Base-by-base conservation (phyloP, 257 asterid species). In the Scutellaria galericulata region DNA sequence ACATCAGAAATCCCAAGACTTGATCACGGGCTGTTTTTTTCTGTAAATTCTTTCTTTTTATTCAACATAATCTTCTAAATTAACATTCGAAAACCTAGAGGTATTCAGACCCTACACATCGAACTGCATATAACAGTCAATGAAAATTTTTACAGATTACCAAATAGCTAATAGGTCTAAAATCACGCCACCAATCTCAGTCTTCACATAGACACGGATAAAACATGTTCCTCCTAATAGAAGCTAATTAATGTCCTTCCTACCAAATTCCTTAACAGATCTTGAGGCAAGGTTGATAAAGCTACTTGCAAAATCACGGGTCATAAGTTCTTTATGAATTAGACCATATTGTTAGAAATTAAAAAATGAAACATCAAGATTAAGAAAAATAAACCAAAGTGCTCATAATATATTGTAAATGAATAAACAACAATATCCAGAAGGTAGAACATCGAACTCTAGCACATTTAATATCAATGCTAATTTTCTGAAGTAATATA, bases 331-430 rank as follows among this genome's bases (percentile, higher is more conserved):
- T 24, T 1, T 2, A 22, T 39, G 22, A 39, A 20, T 53, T 54
- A 54, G 35, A 9, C 31, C 53, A 39, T 64, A 64, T 18, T 64
- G 42, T 24, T 6, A 41, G 74, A 15, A 41, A 68, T 44, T 31
- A 11, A 13, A 8, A 9, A 10, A 15, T 9, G 27, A 44, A 63
- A 18, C 7, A 20, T 24, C 66, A 18, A 24, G n/a, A 37, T 22
- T 56, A 20, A 15, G 47, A 14, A 13, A 44, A 13, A 5, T 7
- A n/a, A 8, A 9, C 9, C 31, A 35, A 59, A 7, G 57, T 2
- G 37, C 9, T 20, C 66, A 65, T 65, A 47, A n/a, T 47, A 13
- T 39, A 24, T 27, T 4, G 10, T 44, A 7, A 1, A 44, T 44
- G 12, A 7, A 44, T 44, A 31, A 31, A 31, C 37, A 31, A 31